Base-by-base conservation (phyloP, 139 green algal genomes). In the Edaphochlamys debaryana region DNA sequence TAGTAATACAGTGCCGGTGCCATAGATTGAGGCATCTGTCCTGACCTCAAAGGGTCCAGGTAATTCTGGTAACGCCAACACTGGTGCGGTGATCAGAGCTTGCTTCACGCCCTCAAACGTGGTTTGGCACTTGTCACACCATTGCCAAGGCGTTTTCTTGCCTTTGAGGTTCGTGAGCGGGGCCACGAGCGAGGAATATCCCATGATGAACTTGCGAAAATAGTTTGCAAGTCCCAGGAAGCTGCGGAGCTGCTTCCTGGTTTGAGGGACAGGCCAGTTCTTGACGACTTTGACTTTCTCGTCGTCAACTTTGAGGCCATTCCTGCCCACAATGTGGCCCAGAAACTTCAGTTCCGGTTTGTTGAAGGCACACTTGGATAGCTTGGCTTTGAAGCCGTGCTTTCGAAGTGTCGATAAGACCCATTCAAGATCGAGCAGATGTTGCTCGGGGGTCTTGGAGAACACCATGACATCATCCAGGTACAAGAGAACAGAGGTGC, bases 201-300 rank as follows among this genome's bases (percentile, higher is more conserved):
- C 56, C 54, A 73, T 66, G 29, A 91, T 87, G 64, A 89, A 91
- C 0, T 62, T 68, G 15, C 87, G 50, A 54, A 79, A 90, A 32
- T 87, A 85, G 66, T 87, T 90, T 27, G 80, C 78, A 4, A 90
- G 69, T 1, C 80, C 80, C 4, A 87, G 67, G 54, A 87, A 87
- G 36, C 34, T 0, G 69, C 73, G 27, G 74, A 45, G 25, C 2
- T 64, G 15, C 8, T 70, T 40, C 2, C 69, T 60, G 15, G 72
- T 22, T n/a, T 30, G 11, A 7, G 80, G 80, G 9, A 19, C 30
- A 4, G 41, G 41, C 80, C 69, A 79, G 32, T 64, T 4, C 6
- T 11, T 15, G 0, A 85, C 54, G 6, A 29, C 37, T 6, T 30
- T 3, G 34, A 78, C 48, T 19, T 84, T 77, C 2, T 36, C 41